Base-by-base conservation (phyloP, 1,284 basidiomycete genomes). In the Kwoniella shivajii region DNA sequence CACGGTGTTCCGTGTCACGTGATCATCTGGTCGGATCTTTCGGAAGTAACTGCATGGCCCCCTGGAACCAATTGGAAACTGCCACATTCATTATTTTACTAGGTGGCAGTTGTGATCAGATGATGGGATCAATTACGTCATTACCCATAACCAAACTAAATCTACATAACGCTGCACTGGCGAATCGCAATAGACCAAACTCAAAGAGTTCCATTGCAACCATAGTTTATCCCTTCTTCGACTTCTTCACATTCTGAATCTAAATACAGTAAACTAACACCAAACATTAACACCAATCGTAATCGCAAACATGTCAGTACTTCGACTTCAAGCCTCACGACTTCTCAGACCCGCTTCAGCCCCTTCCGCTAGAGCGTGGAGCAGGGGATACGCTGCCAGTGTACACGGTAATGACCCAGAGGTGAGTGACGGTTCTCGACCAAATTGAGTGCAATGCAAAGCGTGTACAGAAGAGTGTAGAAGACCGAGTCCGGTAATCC, bases 331-430 rank as follows among this genome's bases (percentile, higher is more conserved):
- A 56, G 36, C 57, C 31, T 24, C 49, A 34, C 48, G 43, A 48
- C n/a, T 54, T 7, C n/a, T 55, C 49, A 42, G 53, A 50, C 46
- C 53, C n/a, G 29, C 38, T 41, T 6, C 46, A 13, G 45, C 18
- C 27, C 53, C 53, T 29, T 48, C 53, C n/a, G 44, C 52, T 29
- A 42, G 53, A 37, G 46, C 42, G 38, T 36, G 47, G 39, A 33
- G 27, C 26, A 50, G 49, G 29, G 37, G 53, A 29, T 39, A 48
- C 24, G 57, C 57, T 42, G 26, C 53, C 13, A 55, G 44, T 27
- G 46, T 53, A n/a, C 56, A 58, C 24, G 45, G 38, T 24, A 58
- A 58, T 34, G 56, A 58, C 30, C 56, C 56, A 31, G 44, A 58
- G 20, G 56, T 58, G 51, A 41, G 56, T 54, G 18, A 37, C 22